Percentiles rank a stretch among this genome's conserved stretches.
Conservation (phyloP, 495 filamentous ascomycete genomes). For the Penicillium antarcticum region DNA sequence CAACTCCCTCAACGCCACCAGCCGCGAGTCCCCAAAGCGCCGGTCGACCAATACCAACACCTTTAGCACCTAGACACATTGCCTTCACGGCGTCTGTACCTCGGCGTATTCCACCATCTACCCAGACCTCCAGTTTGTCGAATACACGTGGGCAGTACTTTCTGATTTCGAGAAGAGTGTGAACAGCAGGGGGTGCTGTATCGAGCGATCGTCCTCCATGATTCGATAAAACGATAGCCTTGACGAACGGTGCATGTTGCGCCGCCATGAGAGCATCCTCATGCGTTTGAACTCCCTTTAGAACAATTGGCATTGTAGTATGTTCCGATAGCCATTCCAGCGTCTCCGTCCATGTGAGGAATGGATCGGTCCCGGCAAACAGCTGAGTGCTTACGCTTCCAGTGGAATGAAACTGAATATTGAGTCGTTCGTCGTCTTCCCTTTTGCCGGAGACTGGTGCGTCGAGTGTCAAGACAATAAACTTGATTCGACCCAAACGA, state of each 20-base stretch:
- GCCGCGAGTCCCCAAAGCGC: slow-evolving; percentile 1
- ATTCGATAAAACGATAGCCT: slow-evolving; percentile 66
- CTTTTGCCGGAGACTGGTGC: slow-evolving; percentile 80
- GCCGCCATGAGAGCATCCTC: slow-evolving; percentile 57
- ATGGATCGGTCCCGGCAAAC: slow-evolving; percentile 56
- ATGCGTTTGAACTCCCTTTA: slow-evolving; percentile 63
- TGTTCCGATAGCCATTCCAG: slow-evolving; percentile 67
- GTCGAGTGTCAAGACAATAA: slow-evolving; percentile 78
- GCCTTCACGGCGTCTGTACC: slow-evolving; percentile 69
- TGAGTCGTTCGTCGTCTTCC: slow-evolving; percentile 71
- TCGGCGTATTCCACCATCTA: slow-evolving; percentile 62
- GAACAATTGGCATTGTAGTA: slow-evolving; percentile 55
- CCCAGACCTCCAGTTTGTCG: slow-evolving; percentile 56
- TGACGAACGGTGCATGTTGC: slow-evolving; percentile 42
- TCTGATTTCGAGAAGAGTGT: slow-evolving; percentile 61
- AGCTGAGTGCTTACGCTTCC: slow-evolving; percentile 51
- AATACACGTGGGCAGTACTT: slow-evolving; percentile 51
- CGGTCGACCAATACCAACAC: slow-evolving; percentile 59
- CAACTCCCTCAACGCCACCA: slow-evolving; percentile 1
- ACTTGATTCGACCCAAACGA: slow-evolving; percentile 40
- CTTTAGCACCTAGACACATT: slow-evolving; percentile 59
- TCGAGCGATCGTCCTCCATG: slow-evolving; percentile 67
- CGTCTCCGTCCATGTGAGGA: slow-evolving; percentile 66
- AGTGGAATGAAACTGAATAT: slow-evolving; percentile 39
- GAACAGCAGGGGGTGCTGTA: slow-evolving; percentile 55